phyloP scores from a whole-genome alignment of 2,329 filamentous ascomycete species.

The Aspergillus ochraceus region DNA sequence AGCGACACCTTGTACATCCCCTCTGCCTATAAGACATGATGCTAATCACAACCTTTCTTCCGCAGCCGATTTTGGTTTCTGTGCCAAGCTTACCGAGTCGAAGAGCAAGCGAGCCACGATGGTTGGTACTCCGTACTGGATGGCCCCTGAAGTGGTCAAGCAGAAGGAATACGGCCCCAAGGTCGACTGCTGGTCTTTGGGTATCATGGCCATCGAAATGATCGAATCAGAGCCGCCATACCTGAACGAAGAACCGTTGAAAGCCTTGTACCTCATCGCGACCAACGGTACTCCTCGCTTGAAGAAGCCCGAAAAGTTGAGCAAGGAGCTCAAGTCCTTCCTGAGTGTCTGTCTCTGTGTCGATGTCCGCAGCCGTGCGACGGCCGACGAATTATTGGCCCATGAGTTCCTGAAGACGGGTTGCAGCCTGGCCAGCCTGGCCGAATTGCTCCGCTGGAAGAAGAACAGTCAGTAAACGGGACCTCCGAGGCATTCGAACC shows the following conservation, averaged over 20 bases:
- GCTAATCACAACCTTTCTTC: slow-evolving; percentile 22
- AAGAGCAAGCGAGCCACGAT: slow-evolving; percentile 98
- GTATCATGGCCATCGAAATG: slow-evolving; percentile 99
- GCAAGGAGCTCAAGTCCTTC: slow-evolving; percentile 97
- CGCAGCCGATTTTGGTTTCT: slow-evolving; percentile 97
- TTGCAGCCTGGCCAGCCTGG: slow-evolving; percentile 77
- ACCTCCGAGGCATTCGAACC: neutral
- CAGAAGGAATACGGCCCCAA: slow-evolving; percentile 98
- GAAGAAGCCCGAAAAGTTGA: slow-evolving; percentile 97
- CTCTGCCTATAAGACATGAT: neutral
- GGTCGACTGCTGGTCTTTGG: slow-evolving; percentile 97
- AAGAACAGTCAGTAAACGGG: slow-evolving; percentile 40
- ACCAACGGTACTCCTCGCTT: slow-evolving; percentile 95
- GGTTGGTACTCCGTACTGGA: slow-evolving; percentile 99
- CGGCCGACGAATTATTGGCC: slow-evolving; percentile 80
- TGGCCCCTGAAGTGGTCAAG: slow-evolving; percentile 98
- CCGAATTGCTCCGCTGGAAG: slow-evolving; percentile 76
- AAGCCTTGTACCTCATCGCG: slow-evolving; percentile 94
- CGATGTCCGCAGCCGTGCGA: slow-evolving; percentile 91
- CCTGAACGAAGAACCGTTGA: slow-evolving; percentile 94
- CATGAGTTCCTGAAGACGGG: slow-evolving; percentile 95
- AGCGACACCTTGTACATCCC: slow-evolving; percentile 41
- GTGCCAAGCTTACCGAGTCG: slow-evolving; percentile 94
- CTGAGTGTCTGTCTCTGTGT: slow-evolving; percentile 94
- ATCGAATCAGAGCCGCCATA: slow-evolving; percentile 98